Conservation (phyloP, 352 stramenopile genomes). For the Phytophthora agathidicida region DNA sequence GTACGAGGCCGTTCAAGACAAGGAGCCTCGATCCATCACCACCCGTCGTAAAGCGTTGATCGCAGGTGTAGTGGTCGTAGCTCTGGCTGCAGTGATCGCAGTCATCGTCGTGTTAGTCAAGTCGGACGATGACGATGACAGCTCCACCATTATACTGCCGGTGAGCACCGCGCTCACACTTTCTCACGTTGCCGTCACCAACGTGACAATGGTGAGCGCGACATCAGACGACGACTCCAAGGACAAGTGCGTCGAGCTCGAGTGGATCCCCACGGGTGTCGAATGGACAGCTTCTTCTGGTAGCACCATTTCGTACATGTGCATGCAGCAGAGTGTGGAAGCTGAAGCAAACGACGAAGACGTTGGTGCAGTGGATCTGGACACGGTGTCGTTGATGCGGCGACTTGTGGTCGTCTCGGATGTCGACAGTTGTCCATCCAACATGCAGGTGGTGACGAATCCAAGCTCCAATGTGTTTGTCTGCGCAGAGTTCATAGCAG, state of each 20-base stretch:
- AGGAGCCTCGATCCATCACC: conserved; percentile 16
- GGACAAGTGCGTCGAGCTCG: conserved; percentile 32
- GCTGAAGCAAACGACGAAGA: conserved; percentile 10
- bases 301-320: conserved; percentile 34
- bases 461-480: conserved; percentile 32
- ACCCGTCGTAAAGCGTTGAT: conserved; percentile 24
- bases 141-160: background rate
- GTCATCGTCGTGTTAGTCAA: conserved; percentile 22
- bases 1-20: conserved; percentile 11
- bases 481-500: conserved; percentile 30
- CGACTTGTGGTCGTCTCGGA: conserved; percentile 30
- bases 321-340: conserved; percentile 35
- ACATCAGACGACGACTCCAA: conserved; percentile 24
- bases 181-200: conserved; percentile 24
- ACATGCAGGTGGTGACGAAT: conserved; percentile 31
- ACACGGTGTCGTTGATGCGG: conserved; percentile 24
- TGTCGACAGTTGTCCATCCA: conserved; percentile 20
- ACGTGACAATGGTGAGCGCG: conserved; percentile 23
- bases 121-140: conserved; percentile 19
- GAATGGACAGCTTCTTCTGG: conserved; percentile 31
- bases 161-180: conserved; percentile 16
- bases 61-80: conserved; percentile 2
- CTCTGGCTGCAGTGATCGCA: conserved; percentile 24
- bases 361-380: conserved; percentile 20
- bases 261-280: conserved; percentile 38